Evolutionary conservation across 345 rosid genomes (phyloP).

Genomic region (Durio zibethinus): DNA sequence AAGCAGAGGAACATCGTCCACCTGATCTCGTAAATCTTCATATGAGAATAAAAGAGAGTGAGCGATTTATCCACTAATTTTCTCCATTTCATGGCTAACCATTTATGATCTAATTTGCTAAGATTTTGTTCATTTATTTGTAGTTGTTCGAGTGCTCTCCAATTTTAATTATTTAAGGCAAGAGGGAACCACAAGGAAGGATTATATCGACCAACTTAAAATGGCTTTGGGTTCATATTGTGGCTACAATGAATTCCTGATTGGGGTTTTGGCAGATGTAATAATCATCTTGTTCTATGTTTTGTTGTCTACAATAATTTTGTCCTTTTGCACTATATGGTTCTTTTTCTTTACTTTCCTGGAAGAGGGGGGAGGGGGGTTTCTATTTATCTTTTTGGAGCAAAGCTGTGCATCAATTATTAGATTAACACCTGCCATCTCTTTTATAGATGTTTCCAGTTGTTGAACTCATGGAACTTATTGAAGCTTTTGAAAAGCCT

Average conservation of each 20-base stretch:
- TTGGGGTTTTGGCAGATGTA: slow-evolving; percentile 82
- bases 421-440: slow-evolving; percentile 17
- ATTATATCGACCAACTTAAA: slow-evolving; percentile 65
- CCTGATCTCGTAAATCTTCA: slow-evolving; percentile 74
- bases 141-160: slow-evolving; percentile 83
- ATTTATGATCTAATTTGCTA: background rate
- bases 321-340: background rate
- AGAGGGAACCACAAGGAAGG: slow-evolving; percentile 65
- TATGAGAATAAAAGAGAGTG: slow-evolving; percentile 78
- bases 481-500: slow-evolving; percentile 94
- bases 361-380: background rate
- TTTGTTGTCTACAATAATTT: background rate
- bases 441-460: slow-evolving; percentile 83
- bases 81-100: background rate
- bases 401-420: background rate
- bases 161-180: slow-evolving; percentile 65
- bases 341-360: background rate
- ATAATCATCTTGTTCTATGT: slow-evolving; percentile 8
- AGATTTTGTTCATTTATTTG: slow-evolving; percentile 4
- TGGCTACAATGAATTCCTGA: slow-evolving; percentile 85
- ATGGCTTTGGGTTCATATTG: slow-evolving; percentile 72
- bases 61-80: slow-evolving; percentile 27
- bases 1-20: slow-evolving; percentile 66
- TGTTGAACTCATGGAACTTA: slow-evolving; percentile 83
- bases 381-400: background rate